Conservation (phyloP, 768 basidiomycete species). For the Boletellus emodensis region DNA sequence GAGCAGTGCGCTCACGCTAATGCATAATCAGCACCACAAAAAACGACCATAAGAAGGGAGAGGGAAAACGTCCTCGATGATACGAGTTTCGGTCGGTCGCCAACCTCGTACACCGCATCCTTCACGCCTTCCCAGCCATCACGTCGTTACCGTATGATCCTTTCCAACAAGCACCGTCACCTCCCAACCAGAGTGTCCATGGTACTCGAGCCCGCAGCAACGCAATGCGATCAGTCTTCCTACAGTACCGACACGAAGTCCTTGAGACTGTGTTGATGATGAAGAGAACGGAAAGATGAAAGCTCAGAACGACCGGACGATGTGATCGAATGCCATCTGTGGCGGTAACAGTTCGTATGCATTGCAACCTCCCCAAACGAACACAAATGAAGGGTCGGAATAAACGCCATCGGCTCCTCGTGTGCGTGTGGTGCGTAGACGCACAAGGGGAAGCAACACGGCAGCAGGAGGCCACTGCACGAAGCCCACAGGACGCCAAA, state of each 20-base stretch:
- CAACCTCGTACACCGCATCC: constrained; percentile 15
- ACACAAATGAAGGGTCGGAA: constrained; percentile 53
- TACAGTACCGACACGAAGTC: constrained; percentile 55
- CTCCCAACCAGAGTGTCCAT: constrained; percentile 22
- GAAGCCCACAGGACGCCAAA: neutral
- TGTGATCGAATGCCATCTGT: constrained; percentile 21
- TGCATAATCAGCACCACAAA: neutral
- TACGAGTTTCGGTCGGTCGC: constrained; percentile 3
- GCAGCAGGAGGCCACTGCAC: constrained; percentile 49
- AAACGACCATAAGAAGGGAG: neutral
- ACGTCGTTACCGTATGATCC: constrained; percentile 53
- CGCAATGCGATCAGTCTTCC: constrained; percentile 34
- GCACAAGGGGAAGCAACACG: constrained; percentile 52
- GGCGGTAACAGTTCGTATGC: constrained; percentile 34
- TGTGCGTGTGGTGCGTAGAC: constrained; percentile 41
- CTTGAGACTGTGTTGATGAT: constrained; percentile 48
- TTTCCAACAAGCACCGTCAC: constrained; percentile 34
- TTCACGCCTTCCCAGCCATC: constrained; percentile 58
- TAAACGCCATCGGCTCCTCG: constrained; percentile 25
- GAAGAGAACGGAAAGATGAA: constrained; percentile 27
- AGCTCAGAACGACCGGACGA: constrained; percentile 29
- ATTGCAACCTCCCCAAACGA: constrained; percentile 37
- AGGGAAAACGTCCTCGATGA: constrained; percentile 19
- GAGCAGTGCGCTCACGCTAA: constrained; percentile 39
- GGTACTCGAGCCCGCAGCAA: constrained; percentile 14